Evolutionary conservation across 148 eudicot genomes (phyloP), one percentile per base, ranked within the genome.

Genomic region (Dianthus caryophyllus): DNA sequence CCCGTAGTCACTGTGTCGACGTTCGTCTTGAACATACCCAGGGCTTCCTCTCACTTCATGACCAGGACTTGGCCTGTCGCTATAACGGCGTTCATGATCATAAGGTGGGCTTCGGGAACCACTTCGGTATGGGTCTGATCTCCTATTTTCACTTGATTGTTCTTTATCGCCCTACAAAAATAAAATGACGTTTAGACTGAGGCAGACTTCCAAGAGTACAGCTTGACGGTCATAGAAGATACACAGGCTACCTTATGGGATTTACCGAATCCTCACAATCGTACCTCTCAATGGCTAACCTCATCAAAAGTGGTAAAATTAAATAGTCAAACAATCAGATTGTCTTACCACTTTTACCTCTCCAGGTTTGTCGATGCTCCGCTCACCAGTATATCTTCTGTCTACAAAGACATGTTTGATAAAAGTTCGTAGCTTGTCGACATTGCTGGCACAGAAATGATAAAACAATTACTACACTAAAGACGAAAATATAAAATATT

Each of bases 321-420:
- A 27, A 16, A 25, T 18, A 21, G 47, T 30, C 17, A 13, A 27
- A 0, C 18, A 24, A 21, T 65, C 25, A 49, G 54, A 74, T 22
- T 10, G 54, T 56, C 77, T 65, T 71, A 90, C 96, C 97, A 78
- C 64, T 71, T 83, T 88, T 58, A 52, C 85, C 73, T 79, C 84
- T 41, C 83, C 83, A 75, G 99, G 86, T 76, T 80, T 86, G 57
- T 88, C 91, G 50, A 44, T 72, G 80, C 86, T 81, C 79, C 78
- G 86, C 75, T 90, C 99, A 68, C 96, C 97, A 30, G 89, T 76
- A 75, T 79, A 90, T 88, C 91, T 84, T 76, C 87, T 86, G 71
- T 95, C 99, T 75, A 88, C 99, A 70, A 83, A 95, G 21, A 95
- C 96, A 84, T 88, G 96, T 81, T 84, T 90, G 59, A 95, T 90